Evolutionary conservation across 2,329 filamentous ascomycete species (phyloP).

Genomic region (Hypoxylon sp.): DNA sequence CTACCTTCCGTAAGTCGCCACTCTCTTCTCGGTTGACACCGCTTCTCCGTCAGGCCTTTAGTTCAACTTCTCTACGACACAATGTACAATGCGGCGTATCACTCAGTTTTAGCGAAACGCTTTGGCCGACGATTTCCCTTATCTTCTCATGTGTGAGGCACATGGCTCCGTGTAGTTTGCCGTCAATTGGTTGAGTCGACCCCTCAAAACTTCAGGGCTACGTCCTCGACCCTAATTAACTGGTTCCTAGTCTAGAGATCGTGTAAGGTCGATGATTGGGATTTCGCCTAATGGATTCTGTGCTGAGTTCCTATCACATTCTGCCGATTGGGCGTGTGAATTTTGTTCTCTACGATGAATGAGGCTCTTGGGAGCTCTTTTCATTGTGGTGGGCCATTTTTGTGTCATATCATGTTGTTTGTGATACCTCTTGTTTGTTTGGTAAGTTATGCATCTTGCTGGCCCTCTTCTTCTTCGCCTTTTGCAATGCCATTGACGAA

Average conservation of each 20-base stretch:
- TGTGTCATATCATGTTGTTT: conserved; percentile 1
- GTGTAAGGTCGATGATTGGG: conserved; percentile 28
- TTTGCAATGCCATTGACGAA: neutral
- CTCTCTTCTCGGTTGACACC: neutral
- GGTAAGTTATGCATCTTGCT: neutral
- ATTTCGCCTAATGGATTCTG: neutral
- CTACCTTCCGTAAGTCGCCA: neutral
- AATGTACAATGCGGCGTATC: neutral
- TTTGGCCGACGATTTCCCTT: conserved; percentile 15
- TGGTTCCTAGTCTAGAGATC: conserved; percentile 3
- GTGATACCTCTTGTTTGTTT: conserved; percentile 10
- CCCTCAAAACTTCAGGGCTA: neutral
- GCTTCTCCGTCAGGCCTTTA: neutral
- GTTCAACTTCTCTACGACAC: conserved; percentile 2
- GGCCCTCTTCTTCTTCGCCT: conserved; percentile 6
- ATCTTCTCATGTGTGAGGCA: conserved; percentile 15
- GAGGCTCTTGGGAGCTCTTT: neutral
- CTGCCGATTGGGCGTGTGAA: neutral
- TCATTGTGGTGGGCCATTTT: neutral
- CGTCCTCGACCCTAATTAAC: neutral
- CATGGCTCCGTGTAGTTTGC: conserved; percentile 8
- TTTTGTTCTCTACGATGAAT: neutral
- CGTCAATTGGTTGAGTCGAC: conserved; percentile 1
- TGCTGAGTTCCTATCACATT: neutral
- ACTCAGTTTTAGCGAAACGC: conserved; percentile 11